These are phyloP conservation scores for Solanum clarkiae DNA, from an alignment of 257 asterid genomes.

Conservation along the genomic window DNA sequence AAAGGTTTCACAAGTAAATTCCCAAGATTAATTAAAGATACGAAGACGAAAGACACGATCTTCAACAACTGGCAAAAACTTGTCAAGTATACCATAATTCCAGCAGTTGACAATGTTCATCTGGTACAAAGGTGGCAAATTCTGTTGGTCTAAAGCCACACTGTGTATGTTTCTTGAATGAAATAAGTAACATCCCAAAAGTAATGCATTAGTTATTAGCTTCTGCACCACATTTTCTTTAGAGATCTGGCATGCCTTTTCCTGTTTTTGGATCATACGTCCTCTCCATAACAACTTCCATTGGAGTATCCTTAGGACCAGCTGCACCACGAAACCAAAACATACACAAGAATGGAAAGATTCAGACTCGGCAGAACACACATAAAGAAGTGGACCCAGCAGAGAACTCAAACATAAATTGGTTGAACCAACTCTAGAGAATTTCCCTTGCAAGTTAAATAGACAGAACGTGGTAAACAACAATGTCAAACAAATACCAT, in stretches of 20 bases:
- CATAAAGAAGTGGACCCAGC: neutral
- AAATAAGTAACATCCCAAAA: neutral
- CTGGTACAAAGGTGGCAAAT: neutral
- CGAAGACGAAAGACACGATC: neutral
- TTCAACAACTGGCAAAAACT: neutral
- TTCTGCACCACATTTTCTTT: neutral
- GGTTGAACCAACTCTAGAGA: neutral
- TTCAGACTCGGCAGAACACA: neutral
- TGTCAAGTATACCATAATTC: neutral
- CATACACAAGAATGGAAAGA: neutral
- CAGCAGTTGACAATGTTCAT: neutral
- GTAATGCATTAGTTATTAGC: neutral
- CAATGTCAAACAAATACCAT: neutral
- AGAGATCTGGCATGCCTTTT: slow-evolving; percentile 83
- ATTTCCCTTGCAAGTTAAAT: neutral
- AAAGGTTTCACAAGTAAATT: neutral
- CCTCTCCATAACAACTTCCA: slow-evolving; percentile 63
- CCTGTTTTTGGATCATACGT: slow-evolving; percentile 82
- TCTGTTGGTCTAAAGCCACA: neutral
- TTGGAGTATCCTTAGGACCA: slow-evolving; percentile 87
- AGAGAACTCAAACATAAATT: neutral
- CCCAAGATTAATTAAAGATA: no score
- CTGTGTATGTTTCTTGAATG: neutral
- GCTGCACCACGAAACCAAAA: slow-evolving; percentile 30
- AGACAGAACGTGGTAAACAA: neutral